These are phyloP conservation scores for Chaetomiaceae sp. DNA, from an alignment of 2,329 filamentous ascomycete species.

Conservation along the genomic window DNA sequence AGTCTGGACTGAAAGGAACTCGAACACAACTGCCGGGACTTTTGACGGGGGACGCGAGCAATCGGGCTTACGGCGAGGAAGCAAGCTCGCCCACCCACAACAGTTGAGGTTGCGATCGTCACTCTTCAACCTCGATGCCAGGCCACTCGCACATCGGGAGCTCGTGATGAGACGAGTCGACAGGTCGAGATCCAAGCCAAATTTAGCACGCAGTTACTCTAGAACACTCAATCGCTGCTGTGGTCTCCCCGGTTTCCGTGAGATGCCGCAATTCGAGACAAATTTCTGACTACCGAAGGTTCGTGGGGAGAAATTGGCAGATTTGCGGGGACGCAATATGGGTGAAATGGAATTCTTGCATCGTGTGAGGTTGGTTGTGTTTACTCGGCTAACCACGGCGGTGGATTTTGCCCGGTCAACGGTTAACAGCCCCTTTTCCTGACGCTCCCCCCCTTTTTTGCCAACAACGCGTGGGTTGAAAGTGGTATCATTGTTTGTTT, in stretches of 20 bases:
- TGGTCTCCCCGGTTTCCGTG: not conserved
- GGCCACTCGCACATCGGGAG: too few relatives aligned
- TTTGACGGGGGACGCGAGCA: not conserved
- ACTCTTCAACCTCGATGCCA: too few relatives aligned
- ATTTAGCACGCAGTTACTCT: not conserved
- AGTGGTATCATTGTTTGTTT: not conserved
- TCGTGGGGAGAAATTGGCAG: slow-evolving; percentile 6
- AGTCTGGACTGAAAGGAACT: not conserved
- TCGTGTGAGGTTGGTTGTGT: not conserved
- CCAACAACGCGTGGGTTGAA: not conserved
- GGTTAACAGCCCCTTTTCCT: not conserved
- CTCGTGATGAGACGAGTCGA: too few relatives aligned
- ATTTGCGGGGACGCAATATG: not conserved
- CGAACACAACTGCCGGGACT: not conserved
- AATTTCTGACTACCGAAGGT: slow-evolving; percentile 6
- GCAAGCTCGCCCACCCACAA: too few relatives aligned
- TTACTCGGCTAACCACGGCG: not conserved
- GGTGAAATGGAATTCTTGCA: not conserved
- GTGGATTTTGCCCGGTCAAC: not conserved
- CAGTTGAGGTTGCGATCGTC: too few relatives aligned
- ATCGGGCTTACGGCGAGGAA: too few relatives aligned
- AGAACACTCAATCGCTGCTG: not conserved
- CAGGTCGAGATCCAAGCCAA: too few relatives aligned
- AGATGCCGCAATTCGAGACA: not conserved
- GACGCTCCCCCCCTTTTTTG: not conserved